Evolutionary conservation across 768 basidiomycete genomes (phyloP).

Genomic region (button mushroom (Agaricus bisporus)): DNA sequence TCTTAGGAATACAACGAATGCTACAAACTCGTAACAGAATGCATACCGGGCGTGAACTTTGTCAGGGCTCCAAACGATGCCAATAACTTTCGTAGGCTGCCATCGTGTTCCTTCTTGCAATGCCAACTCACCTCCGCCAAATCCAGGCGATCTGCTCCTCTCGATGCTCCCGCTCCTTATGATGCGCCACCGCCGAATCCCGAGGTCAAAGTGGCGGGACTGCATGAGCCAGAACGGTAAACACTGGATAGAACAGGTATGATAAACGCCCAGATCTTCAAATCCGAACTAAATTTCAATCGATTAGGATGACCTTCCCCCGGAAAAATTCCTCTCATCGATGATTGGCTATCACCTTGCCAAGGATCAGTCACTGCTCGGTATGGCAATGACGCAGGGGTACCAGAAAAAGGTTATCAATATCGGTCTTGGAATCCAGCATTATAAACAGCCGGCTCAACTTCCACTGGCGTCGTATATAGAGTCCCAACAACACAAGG

Average conservation of each 20-base stretch:
- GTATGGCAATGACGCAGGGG: slow-evolving; percentile 86
- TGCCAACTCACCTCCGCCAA: not conserved
- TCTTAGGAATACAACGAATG: slow-evolving; percentile 70
- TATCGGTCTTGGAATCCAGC: slow-evolving; percentile 76
- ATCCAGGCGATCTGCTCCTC: slow-evolving; percentile 60
- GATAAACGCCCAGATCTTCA: not conserved
- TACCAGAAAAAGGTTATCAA: slow-evolving; percentile 69
- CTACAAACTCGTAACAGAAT: slow-evolving; percentile 51
- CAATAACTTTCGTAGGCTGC: slow-evolving; percentile 60
- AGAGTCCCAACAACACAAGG: slow-evolving; percentile 74
- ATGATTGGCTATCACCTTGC: slow-evolving; percentile 79
- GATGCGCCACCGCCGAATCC: slow-evolving; percentile 81
- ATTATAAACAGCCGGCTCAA: slow-evolving; percentile 54
- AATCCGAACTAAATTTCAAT: not conserved
- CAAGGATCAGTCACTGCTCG: slow-evolving; percentile 62
- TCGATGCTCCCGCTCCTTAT: slow-evolving; percentile 75
- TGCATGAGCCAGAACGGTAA: slow-evolving; percentile 56
- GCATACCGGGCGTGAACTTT: slow-evolving; percentile 51
- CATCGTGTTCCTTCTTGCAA: slow-evolving; percentile 1
- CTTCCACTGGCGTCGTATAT: slow-evolving; percentile 59
- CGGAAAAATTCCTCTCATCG: slow-evolving; percentile 59
- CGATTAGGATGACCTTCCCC: slow-evolving; percentile 57
- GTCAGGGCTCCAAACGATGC: slow-evolving; percentile 43
- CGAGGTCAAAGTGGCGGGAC: slow-evolving; percentile 69
- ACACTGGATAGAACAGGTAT: slow-evolving; percentile 78